These are phyloP conservation scores for Cercospora berteroae DNA, from an alignment of 2,329 filamentous ascomycete species.

Conservation along the genomic window DNA sequence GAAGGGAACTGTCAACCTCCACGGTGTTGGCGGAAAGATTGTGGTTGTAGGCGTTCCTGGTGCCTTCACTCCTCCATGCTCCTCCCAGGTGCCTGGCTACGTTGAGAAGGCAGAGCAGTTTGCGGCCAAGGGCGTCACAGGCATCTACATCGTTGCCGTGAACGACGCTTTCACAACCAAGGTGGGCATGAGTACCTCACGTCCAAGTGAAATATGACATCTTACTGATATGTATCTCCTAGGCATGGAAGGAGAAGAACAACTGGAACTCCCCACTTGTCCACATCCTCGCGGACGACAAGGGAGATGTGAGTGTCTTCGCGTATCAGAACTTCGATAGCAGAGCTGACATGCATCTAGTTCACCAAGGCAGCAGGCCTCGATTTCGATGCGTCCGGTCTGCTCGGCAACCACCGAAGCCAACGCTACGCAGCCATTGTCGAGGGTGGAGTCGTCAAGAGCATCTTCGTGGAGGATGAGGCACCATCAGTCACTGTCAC, in stretches of 20 bases:
- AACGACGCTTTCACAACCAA: conserved; percentile 31
- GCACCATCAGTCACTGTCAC: conserved; percentile 29
- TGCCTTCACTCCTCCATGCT: conserved; percentile 33
- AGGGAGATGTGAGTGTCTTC: conserved; percentile 18
- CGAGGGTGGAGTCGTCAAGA: conserved; percentile 25
- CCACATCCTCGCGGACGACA: conserved; percentile 33
- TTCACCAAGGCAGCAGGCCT: conserved; percentile 30
- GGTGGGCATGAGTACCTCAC: background rate
- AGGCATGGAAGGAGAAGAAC: conserved; percentile 33
- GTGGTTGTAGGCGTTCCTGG: conserved; percentile 31
- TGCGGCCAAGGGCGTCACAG: conserved; percentile 30
- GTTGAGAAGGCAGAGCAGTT: conserved; percentile 30
- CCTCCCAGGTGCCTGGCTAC: conserved; percentile 32
- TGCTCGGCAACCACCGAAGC: conserved; percentile 30
- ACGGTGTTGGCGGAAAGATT: conserved; percentile 28
- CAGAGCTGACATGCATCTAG: conserved; percentile 5
- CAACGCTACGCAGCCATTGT: conserved; percentile 30
- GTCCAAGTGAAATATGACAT: background rate
- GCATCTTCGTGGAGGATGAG: conserved; percentile 31
- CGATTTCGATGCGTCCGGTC: conserved; percentile 28
- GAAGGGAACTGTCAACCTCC: conserved; percentile 29
- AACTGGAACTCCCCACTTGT: conserved; percentile 25
- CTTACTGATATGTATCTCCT: background rate
- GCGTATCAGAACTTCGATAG: background rate
- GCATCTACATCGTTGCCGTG: conserved; percentile 33